Evolutionary conservation across 2,329 filamentous ascomycete genomes (phyloP).

Genomic region (Cytospora mali): DNA sequence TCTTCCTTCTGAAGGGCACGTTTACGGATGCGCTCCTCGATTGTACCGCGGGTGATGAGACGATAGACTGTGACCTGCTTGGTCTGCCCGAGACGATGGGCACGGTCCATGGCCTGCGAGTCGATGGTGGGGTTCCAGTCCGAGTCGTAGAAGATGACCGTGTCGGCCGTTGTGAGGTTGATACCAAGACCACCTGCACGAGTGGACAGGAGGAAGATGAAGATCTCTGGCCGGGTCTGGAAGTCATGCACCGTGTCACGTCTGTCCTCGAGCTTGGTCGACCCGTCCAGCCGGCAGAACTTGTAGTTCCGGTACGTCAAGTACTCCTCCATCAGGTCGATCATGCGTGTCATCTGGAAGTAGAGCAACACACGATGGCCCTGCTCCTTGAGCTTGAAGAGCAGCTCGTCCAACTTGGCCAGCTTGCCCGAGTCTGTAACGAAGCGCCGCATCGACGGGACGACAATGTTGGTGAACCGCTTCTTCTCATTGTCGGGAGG

Average conservation of each 20-base stretch:
- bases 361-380: slow-evolving; percentile 94
- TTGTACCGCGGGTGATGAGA: slow-evolving; percentile 93
- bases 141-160: slow-evolving; percentile 99
- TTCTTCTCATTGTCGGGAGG: slow-evolving; percentile 78
- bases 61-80: slow-evolving; percentile 96
- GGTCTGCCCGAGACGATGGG: slow-evolving; percentile 95
- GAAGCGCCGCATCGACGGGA: slow-evolving; percentile 96
- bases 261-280: slow-evolving; percentile 94
- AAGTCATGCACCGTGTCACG: slow-evolving; percentile 96
- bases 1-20: slow-evolving; percentile 97
- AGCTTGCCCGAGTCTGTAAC: slow-evolving; percentile 98
- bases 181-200: slow-evolving; percentile 97
- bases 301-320: slow-evolving; percentile 99
- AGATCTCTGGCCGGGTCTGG: slow-evolving; percentile 91
- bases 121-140: slow-evolving; percentile 99
- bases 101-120: slow-evolving; percentile 97
- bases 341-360: slow-evolving; percentile 99
- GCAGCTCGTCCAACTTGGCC: slow-evolving; percentile 82
- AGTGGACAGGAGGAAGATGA: slow-evolving; percentile 94
- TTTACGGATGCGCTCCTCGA: slow-evolving; percentile 97
- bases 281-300: slow-evolving; percentile 94
- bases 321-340: slow-evolving; percentile 98
- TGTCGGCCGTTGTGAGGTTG: slow-evolving; percentile 94
- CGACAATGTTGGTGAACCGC: slow-evolving; percentile 85
- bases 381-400: slow-evolving; percentile 87